Evolutionary conservation across 129 eudicot species (phyloP).

Genomic region (Tanacetum coccineum): DNA sequence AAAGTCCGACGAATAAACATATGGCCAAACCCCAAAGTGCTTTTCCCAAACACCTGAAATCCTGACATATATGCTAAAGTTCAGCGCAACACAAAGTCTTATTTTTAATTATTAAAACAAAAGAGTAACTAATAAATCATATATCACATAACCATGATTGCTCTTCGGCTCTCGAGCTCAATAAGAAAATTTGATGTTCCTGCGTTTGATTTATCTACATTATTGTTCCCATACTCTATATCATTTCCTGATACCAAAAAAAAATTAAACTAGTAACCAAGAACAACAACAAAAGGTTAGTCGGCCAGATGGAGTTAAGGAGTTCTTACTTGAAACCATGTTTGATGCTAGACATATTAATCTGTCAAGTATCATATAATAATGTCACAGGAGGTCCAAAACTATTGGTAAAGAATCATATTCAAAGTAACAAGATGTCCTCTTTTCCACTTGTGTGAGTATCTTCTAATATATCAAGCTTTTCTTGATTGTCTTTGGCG

Average conservation of each 20-base stretch:
- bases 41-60: constrained; percentile 78
- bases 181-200: constrained; percentile 14
- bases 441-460: constrained; percentile 1
- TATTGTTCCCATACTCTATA: not conserved
- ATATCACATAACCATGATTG: constrained; percentile 16
- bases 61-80: constrained; percentile 15
- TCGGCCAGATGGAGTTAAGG: not conserved
- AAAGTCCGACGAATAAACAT: constrained; percentile 67
- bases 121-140: not conserved
- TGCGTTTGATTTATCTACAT: not conserved
- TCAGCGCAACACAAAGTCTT: not conserved
- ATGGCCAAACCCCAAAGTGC: constrained; percentile 55
- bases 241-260: constrained; percentile 1
- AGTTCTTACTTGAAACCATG: constrained; percentile 22
- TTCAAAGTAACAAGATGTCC: constrained; percentile 14
- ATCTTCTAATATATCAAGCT: constrained; percentile 7
- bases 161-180: constrained; percentile 17
- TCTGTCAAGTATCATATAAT: constrained; percentile 14
- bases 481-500: constrained; percentile 16
- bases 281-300: too few species aligned
- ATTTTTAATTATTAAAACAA: not conserved
- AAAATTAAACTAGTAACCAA: constrained; percentile 4
- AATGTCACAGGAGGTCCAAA: not conserved
- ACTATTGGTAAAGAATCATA: not conserved
- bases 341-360: constrained; percentile 12